Percentiles rank a stretch among this genome's conserved stretches.
phyloP scores from a whole-genome alignment of 495 filamentous ascomycete genomes.

The Daldinia loculata region DNA sequence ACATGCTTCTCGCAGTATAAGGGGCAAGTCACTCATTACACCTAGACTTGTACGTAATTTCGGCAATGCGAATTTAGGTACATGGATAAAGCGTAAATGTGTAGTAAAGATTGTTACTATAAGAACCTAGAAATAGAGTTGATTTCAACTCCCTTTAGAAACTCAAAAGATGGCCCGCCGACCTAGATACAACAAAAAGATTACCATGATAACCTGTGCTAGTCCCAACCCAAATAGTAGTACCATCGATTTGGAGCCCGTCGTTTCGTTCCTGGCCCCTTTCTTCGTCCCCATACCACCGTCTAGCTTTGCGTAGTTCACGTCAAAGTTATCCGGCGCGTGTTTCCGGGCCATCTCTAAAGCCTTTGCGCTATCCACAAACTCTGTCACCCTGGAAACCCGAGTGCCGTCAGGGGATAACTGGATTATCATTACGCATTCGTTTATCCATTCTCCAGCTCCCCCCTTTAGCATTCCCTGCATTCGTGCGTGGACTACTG shows the following conservation, averaged over 20 bases:
- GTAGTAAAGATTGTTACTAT: neutral
- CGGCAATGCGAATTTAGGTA: neutral
- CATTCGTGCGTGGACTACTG: constrained; percentile 51
- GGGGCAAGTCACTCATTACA: neutral
- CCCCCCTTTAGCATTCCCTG: constrained; percentile 40
- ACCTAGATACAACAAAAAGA: constrained; percentile 26
- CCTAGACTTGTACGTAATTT: neutral
- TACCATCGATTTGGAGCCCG: constrained; percentile 23
- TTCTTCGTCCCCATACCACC: neutral
- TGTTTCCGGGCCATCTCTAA: constrained; percentile 49
- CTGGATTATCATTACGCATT: constrained; percentile 52
- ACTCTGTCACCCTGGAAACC: constrained; percentile 49
- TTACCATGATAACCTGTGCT: constrained; percentile 29
- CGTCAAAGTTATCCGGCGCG: constrained; percentile 44
- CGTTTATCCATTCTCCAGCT: constrained; percentile 47
- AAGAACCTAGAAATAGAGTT: neutral
- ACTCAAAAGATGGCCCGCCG: constrained; percentile 25
- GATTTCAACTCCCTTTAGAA: constrained; percentile 23
- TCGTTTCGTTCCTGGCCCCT: neutral
- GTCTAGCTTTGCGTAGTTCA: neutral
- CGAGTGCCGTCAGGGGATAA: constrained; percentile 43
- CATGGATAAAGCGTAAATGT: neutral
- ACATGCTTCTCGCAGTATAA: neutral
- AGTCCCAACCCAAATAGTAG: constrained; percentile 37
- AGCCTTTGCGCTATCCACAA: constrained; percentile 54